Evolutionary conservation across 805 yeast genomes (phyloP).

Genomic region (Wickerhamia fluorescens): DNA sequence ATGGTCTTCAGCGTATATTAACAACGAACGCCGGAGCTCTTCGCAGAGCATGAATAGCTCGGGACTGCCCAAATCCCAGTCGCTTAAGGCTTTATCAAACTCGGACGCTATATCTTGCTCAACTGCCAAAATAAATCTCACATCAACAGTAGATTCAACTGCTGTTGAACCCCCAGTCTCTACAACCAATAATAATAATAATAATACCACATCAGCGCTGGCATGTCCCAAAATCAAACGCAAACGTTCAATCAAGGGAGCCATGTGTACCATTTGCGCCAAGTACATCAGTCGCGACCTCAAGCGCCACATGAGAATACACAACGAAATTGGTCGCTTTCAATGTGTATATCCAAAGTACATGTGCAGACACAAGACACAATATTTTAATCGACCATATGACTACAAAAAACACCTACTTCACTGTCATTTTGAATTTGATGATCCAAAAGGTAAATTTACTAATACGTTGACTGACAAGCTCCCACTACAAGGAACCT

Average conservation of each 20-base stretch:
- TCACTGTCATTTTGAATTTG: constrained; percentile 36
- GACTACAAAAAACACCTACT: constrained; percentile 40
- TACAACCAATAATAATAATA: neutral
- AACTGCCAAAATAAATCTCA: too few species aligned
- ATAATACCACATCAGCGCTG: constrained; percentile 2
- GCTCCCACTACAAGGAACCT: constrained; percentile 29
- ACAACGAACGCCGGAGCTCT: too few species aligned
- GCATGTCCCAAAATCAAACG: too few species aligned
- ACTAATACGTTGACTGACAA: constrained; percentile 37
- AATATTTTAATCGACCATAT: constrained; percentile 38
- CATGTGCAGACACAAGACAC: constrained; percentile 35
- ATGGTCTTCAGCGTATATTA: too few species aligned
- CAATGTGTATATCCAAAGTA: constrained; percentile 35
- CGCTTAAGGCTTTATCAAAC: too few species aligned
- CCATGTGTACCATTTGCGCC: constrained; percentile 33
- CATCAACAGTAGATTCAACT: too few species aligned
- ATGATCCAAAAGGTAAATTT: constrained; percentile 32
- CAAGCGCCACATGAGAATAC: constrained; percentile 37
- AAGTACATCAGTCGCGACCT: constrained; percentile 35
- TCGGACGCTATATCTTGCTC: too few species aligned
- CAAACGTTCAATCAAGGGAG: constrained; percentile 27
- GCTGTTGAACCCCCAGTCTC: too few species aligned
- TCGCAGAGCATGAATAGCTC: too few species aligned
- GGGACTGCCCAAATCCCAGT: too few species aligned
- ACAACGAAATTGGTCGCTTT: constrained; percentile 36